phyloP scores from a whole-genome alignment of 1,139 yeast species.

The Nakaseomyces nivariensis region DNA sequence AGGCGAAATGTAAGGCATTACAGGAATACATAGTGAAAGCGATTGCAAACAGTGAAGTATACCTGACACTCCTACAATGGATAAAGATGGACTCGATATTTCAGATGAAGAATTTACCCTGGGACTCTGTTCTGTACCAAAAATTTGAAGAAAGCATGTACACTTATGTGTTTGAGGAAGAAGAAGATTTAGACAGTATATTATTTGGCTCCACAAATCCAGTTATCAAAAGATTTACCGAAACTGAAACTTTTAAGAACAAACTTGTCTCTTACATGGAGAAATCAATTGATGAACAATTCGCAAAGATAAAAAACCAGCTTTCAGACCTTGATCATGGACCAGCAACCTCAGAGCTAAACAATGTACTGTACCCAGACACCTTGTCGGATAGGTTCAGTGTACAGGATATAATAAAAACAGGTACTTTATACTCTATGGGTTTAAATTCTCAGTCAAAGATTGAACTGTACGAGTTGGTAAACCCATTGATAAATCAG shows the following conservation, averaged over 20 bases:
- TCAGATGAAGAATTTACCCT: background rate
- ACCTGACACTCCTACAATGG: conserved; percentile 9
- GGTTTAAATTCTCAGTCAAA: background rate
- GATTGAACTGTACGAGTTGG: background rate
- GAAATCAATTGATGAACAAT: background rate
- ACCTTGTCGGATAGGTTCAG: background rate
- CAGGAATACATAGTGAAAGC: conserved; percentile 3
- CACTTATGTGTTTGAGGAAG: background rate
- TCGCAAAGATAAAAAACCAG: background rate
- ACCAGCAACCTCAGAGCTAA: background rate
- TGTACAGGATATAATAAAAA: background rate
- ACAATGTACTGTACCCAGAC: background rate
- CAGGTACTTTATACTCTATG: background rate
- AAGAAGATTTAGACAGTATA: background rate
- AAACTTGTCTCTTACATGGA: background rate
- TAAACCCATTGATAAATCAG: background rate
- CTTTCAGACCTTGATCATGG: background rate
- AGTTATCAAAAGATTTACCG: background rate
- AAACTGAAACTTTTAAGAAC: background rate
- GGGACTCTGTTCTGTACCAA: background rate
- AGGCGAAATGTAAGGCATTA: conserved; percentile 1
- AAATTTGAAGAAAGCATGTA: background rate
- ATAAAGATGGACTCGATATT: conserved; percentile 9
- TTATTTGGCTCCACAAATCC: background rate
- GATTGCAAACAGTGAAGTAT: background rate